Percentiles rank a stretch among this genome's conserved stretches.
Conservation (phyloP, 2,329 filamentous ascomycete genomes). For the Microcyclospora tardicrescens region DNA sequence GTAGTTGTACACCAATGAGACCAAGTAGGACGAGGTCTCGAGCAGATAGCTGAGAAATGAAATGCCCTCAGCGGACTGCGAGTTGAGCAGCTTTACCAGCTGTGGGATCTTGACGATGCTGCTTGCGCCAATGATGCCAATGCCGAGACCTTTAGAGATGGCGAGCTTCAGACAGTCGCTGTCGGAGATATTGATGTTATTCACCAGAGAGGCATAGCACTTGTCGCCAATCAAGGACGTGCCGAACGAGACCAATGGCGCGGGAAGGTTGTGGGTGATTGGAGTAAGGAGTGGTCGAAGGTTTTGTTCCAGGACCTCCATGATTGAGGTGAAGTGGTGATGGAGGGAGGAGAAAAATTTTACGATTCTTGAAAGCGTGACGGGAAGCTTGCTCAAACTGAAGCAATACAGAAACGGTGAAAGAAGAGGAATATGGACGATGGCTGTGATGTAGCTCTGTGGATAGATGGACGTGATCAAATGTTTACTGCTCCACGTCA, state of each 20-base stretch:
- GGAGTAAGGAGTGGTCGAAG: conserved; percentile 32
- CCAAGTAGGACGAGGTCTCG: conserved; percentile 77
- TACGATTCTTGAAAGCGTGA: too few relatives aligned
- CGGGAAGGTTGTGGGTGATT: conserved; percentile 42
- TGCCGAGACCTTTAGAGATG: conserved; percentile 81
- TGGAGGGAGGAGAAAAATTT: too few relatives aligned
- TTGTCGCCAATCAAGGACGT: conserved; percentile 64
- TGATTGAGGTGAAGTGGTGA: conserved; percentile 7
- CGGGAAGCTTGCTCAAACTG: too few relatives aligned
- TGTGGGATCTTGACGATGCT: conserved; percentile 94
- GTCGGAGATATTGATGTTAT: conserved; percentile 69
- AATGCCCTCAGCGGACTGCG: conserved; percentile 69
- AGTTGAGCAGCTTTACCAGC: conserved; percentile 78
- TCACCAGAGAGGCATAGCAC: conserved; percentile 78
- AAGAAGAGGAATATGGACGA: too few relatives aligned
- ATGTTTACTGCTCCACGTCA: too few relatives aligned
- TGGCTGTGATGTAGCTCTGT: too few relatives aligned
- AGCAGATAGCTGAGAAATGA: conserved; percentile 85
- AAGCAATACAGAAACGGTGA: too few relatives aligned
- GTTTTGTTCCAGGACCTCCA: conserved; percentile 33
- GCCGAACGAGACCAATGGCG: conserved; percentile 60
- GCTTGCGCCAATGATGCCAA: conserved; percentile 83
- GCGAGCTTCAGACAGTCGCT: conserved; percentile 74
- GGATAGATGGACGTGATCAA: too few relatives aligned
- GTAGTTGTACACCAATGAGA: conserved; percentile 82